Conservation (phyloP, 1,284 basidiomycete species). For the Ustilago shanxiensis region DNA sequence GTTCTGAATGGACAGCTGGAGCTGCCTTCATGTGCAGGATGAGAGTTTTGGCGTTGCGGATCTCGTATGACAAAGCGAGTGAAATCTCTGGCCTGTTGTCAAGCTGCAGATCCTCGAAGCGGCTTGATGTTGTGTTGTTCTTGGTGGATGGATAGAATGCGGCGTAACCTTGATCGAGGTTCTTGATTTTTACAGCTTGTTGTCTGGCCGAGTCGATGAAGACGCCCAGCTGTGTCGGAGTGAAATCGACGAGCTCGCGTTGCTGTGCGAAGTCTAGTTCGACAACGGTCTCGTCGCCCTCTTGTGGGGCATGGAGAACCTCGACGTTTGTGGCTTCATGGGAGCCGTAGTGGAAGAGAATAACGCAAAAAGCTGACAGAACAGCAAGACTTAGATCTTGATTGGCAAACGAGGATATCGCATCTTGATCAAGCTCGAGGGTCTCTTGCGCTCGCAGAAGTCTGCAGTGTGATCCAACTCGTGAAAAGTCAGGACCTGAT, state of each 20-base stretch:
- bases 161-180: constrained; percentile 42
- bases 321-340: constrained; percentile 49
- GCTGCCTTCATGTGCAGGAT: constrained; percentile 43
- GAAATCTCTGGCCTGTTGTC: constrained; percentile 29
- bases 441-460: constrained; percentile 21
- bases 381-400: constrained; percentile 32
- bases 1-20: constrained; percentile 45
- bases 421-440: constrained; percentile 8
- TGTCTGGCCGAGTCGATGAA: constrained; percentile 20
- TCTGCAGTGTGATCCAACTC: constrained; percentile 36
- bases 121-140: background rate
- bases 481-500: constrained; percentile 47
- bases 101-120: constrained; percentile 30
- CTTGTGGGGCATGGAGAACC: constrained; percentile 20
- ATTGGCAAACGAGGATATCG: constrained; percentile 19
- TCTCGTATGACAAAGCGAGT: constrained; percentile 34
- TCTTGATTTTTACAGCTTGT: background rate
- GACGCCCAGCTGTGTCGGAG: constrained; percentile 16
- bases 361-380: constrained; percentile 41
- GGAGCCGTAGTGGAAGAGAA: constrained; percentile 48
- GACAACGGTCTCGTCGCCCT: constrained; percentile 22
- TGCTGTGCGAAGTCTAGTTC: constrained; percentile 45
- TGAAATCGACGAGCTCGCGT: constrained; percentile 15
- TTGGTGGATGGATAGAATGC: constrained; percentile 23
- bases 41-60: constrained; percentile 7